A percentile compares a stretch with the other conserved stretches of the same genome.
These are phyloP conservation scores for Hygrophorus russula DNA, from an alignment of 768 basidiomycete species.

Conservation along the genomic window DNA sequence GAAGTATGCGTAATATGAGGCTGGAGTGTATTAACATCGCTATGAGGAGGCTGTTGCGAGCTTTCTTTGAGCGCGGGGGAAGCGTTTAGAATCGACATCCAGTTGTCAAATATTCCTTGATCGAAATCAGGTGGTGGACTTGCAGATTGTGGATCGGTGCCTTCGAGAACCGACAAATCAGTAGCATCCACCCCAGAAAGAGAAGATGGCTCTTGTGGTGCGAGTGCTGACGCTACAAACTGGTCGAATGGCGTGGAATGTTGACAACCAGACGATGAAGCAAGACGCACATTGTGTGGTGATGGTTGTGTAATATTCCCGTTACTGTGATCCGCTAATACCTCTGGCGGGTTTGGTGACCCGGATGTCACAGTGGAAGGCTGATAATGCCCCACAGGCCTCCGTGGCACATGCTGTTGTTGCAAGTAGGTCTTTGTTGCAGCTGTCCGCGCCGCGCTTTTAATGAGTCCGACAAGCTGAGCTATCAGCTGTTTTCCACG, in stretches of 20 bases:
- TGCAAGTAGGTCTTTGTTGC: constrained; percentile 39
- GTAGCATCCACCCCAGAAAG: background rate
- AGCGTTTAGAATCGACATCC: constrained; percentile 38
- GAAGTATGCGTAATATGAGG: constrained; percentile 7
- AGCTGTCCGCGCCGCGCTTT: constrained; percentile 49
- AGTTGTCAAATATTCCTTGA: constrained; percentile 32
- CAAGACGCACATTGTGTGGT: constrained; percentile 2
- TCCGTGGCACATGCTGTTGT: constrained; percentile 12
- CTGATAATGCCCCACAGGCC: constrained; percentile 20
- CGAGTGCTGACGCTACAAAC: constrained; percentile 27
- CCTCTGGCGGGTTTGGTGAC: constrained; percentile 13
- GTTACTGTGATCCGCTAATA: constrained; percentile 17
- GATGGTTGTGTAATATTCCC: background rate
- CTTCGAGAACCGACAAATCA: background rate
- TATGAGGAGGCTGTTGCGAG: too few relatives aligned
- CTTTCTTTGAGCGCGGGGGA: constrained; percentile 22
- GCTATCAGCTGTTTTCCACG: constrained; percentile 50
- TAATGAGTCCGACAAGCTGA: constrained; percentile 51
- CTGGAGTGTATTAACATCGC: too few relatives aligned
- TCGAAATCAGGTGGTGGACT: constrained; percentile 17
- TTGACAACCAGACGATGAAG: constrained; percentile 6
- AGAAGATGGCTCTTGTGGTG: constrained; percentile 14
- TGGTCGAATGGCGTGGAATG: constrained; percentile 25
- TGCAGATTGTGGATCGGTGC: constrained; percentile 5
- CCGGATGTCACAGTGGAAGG: constrained; percentile 23